These are phyloP conservation scores for Calonectria multiphialidica DNA, from an alignment of 2,329 filamentous ascomycete species.

Conservation along the genomic window DNA sequence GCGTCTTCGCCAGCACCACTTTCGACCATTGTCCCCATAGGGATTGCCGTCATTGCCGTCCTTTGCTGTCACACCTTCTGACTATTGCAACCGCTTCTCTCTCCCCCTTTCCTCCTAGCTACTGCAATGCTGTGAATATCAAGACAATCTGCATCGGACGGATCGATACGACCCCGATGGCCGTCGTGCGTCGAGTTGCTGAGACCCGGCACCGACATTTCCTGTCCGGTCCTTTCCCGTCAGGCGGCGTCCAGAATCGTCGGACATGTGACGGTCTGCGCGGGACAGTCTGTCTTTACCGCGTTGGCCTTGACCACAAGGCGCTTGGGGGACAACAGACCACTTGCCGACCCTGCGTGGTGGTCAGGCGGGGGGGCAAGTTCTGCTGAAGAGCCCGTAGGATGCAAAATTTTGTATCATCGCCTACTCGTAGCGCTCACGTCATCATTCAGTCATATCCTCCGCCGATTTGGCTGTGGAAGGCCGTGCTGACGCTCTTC, in stretches of 20 bases:
- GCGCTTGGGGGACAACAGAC: slow-evolving; percentile 36
- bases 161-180: slow-evolving; percentile 37
- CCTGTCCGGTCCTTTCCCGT: slow-evolving; percentile 34
- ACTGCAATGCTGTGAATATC: slow-evolving; percentile 42
- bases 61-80: slow-evolving; percentile 17
- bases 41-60: slow-evolving; percentile 18
- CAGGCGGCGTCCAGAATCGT: slow-evolving; percentile 34
- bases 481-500: slow-evolving; percentile 95
- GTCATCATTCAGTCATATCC: slow-evolving; percentile 63
- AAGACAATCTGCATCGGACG: slow-evolving; percentile 46
- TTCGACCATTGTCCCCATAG: slow-evolving; percentile 10
- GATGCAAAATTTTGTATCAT: slow-evolving; percentile 45
- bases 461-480: slow-evolving; percentile 90
- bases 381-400: slow-evolving; percentile 40
- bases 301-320: slow-evolving; percentile 38
- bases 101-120: slow-evolving; percentile 29
- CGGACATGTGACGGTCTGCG: slow-evolving; percentile 39
- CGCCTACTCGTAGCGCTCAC: slow-evolving; percentile 43
- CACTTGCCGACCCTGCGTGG: slow-evolving; percentile 33
- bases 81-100: slow-evolving; percentile 22
- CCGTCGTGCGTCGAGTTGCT: slow-evolving; percentile 34
- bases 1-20: slow-evolving; percentile 26
- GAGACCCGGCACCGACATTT: slow-evolving; percentile 36
- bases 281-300: slow-evolving; percentile 32
- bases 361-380: slow-evolving; percentile 36